Base-by-base conservation (phyloP, 2,329 filamentous ascomycete species). In the Leptodontidium sp. region DNA sequence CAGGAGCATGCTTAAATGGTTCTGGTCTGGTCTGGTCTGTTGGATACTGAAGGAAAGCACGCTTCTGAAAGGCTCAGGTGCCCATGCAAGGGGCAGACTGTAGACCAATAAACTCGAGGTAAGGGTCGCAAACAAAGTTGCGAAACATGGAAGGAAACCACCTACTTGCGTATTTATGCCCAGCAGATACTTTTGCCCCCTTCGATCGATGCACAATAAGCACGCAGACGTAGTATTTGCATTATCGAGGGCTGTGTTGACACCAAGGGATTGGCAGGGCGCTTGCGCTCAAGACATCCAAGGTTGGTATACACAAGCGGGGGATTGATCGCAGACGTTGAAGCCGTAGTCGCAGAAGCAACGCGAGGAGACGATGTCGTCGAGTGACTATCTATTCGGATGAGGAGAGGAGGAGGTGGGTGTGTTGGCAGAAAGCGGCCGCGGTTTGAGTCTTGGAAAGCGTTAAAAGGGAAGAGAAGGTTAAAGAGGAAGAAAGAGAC, bases 181-280 rank as follows among this genome's bases (percentile, higher is more conserved):
- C 38, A 45, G 15, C n/a, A 50, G 47, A 21, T 26, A 43, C 38
- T n/a, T 26, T 14, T 59, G n/a, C 38, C 38, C 43, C 57, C 57
- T 26, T 40, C 38, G 9, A 43, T 59, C 26, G 21, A 38, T 45
- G 38, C 57, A 59, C 57, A 29, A 26, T 26, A 15, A 21, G 2
- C n/a, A 38, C 57, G 35, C 57, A 17, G 21, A 14, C 21, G 57
- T 43, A 26, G n/a, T 17, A 29, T 45, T 40, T 40, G 57, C 57
- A 59, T 59, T 59, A 59, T 59, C 57, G 38, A 43, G 21, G n/a
- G 38, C 57, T 43, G 35, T 45, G 2, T 40, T 17, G 21, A 40
- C 57, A 26, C 38, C 9, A 12, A 14, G n/a, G 24, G 35, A 2
- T 29, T 9, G 35, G 21, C 38, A 12, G n/a, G 5, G 17, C 32